phyloP scores from a whole-genome alignment of 257 asterid species.

The Gentiana dahurica region DNA sequence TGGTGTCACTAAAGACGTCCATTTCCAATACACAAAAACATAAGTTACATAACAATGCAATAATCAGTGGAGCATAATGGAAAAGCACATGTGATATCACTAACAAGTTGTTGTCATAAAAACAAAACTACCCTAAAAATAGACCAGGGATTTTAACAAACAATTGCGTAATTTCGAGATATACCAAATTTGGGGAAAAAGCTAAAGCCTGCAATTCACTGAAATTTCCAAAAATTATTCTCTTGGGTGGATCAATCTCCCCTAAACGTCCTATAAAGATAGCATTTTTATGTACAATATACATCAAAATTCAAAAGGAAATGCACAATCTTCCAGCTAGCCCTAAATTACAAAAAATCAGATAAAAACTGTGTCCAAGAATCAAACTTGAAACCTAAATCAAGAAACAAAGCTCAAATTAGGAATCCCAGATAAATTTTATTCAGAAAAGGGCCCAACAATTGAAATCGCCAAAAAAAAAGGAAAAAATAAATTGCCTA shows the following conservation, averaged over 20 bases:
- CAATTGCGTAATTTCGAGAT: no score
- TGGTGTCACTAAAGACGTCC: no score
- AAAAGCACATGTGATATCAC: no score
- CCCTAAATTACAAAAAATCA: background rate
- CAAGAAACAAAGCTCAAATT: background rate
- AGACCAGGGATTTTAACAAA: no score
- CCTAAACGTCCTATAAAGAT: background rate
- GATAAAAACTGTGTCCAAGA: background rate
- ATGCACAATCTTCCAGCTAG: background rate
- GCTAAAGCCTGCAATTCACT: no score
- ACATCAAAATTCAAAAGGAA: background rate
- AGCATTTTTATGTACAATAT: background rate
- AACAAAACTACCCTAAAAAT: no score
- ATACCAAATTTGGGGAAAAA: no score
- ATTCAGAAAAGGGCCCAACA: background rate
- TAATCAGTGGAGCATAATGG: no score
- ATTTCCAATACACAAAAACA: no score
- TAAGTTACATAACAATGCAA: no score
- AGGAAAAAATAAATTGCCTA: background rate
- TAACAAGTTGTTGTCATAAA: no score
- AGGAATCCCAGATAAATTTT: background rate
- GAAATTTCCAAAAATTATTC: background rate
- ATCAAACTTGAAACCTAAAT: background rate
- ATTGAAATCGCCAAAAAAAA: background rate
- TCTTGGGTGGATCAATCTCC: background rate